A percentile compares a stretch with the other conserved stretches of the same genome.
These are phyloP conservation scores for Zymoseptoria brevis DNA, from an alignment of 2,329 filamentous ascomycete species.

Conservation along the genomic window DNA sequence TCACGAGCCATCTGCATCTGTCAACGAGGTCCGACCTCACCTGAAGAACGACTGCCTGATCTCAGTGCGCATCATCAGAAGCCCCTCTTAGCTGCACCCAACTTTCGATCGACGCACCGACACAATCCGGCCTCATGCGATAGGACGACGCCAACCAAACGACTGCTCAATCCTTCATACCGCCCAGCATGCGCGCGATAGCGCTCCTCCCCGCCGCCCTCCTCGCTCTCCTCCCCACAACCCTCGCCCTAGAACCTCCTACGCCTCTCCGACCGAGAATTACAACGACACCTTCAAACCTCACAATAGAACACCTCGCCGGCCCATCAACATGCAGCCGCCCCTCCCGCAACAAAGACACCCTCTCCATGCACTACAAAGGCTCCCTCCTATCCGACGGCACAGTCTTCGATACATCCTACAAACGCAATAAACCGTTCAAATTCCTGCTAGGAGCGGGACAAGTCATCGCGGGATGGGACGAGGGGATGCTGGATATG, in stretches of 20 bases:
- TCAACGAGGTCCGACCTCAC: neutral
- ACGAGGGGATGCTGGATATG: constrained; percentile 83
- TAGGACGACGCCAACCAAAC: neutral
- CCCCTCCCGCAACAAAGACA: constrained; percentile 40
- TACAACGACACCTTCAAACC: constrained; percentile 8
- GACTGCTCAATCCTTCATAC: neutral
- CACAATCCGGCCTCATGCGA: neutral
- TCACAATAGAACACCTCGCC: constrained; percentile 36
- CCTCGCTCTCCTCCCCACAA: neutral
- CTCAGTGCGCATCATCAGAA: neutral
- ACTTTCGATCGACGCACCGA: neutral
- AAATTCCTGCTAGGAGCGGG: constrained; percentile 70
- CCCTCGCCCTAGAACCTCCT: neutral
- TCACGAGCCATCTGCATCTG: too few relatives aligned
- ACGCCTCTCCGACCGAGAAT: neutral
- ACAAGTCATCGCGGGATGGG: constrained; percentile 91
- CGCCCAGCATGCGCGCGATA: neutral
- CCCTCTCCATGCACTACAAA: constrained; percentile 41
- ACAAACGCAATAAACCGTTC: constrained; percentile 69
- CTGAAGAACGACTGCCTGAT: neutral
- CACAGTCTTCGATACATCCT: constrained; percentile 74
- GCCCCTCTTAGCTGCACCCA: neutral
- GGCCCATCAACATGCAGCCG: constrained; percentile 35
- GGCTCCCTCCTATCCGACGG: constrained; percentile 52
- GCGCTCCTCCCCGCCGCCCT: neutral